Conservation (phyloP, 768 basidiomycete species). For the Porphyrellus cyaneotinctus region DNA sequence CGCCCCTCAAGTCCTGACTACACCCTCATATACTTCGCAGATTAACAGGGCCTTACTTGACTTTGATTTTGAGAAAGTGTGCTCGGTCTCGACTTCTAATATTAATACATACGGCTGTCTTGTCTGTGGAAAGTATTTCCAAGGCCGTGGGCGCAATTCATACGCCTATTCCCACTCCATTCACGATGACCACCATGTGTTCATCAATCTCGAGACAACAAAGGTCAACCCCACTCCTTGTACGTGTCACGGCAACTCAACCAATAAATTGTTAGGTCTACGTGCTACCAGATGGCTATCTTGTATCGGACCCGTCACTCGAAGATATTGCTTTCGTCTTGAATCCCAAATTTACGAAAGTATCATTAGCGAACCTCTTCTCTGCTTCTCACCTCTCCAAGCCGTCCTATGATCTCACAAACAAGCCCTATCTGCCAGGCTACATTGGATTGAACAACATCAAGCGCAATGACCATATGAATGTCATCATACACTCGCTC, state of each 20-base stretch:
- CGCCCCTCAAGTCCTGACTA: constrained; percentile 8
- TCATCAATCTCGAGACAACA: constrained; percentile 90
- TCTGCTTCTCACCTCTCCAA: constrained; percentile 57
- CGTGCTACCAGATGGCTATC: constrained; percentile 95
- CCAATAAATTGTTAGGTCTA: constrained; percentile 65
- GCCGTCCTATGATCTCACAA: constrained; percentile 80
- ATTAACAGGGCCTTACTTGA: constrained; percentile 88
- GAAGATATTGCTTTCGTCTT: constrained; percentile 93
- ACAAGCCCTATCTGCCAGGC: constrained; percentile 83
- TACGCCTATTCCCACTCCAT: constrained; percentile 97
- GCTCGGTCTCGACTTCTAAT: constrained; percentile 93
- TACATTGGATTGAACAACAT: constrained; percentile 98
- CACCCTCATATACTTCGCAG: constrained; percentile 41
- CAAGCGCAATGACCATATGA: constrained; percentile 96
- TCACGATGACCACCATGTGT: constrained; percentile 97
- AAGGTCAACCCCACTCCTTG: constrained; percentile 47
- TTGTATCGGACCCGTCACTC: constrained; percentile 92
- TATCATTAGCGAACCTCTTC: constrained; percentile 51
- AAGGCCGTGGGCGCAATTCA: constrained; percentile 89
- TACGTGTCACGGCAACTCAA: constrained; percentile 19
- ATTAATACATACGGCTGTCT: constrained; percentile 98
- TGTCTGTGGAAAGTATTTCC: constrained; percentile 98
- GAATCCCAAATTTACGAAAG: constrained; percentile 75
- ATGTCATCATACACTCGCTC: constrained; percentile 91
- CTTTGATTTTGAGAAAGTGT: constrained; percentile 99